Evolutionary conservation across 2,329 filamentous ascomycete species (phyloP), one percentile per base, ranked within the genome.

Genomic region (Alternaria metachromatica): DNA sequence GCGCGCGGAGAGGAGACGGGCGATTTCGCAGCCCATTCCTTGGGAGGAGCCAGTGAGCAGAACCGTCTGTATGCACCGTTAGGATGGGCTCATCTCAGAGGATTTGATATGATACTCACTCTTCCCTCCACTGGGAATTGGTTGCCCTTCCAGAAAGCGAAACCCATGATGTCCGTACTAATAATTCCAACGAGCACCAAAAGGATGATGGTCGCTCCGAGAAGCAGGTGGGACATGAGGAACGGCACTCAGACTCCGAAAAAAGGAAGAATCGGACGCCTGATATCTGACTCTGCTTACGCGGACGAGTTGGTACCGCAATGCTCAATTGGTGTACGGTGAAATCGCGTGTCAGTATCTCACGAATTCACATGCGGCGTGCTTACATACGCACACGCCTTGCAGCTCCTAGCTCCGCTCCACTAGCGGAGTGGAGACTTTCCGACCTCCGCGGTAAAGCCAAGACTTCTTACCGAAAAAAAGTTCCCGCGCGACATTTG

Each of bases 11-110:
- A 99, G 88, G 69, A 94, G 86, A 55, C 88, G 86, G 6, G 90
- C 94, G 20, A 90, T 88, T 55, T 89, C 88, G 71, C 90, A 89
- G 63, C 96, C 96, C 91, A 97, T 93, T 62, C 96, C 96, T 76
- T 97, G 92, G 0, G 96, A 97, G 30, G 90, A 94, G 50, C 96
- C 96, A 0, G 96, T 99, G 56, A 99, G 84, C 59, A 98, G 84
- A 56, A 96, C 86, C 3, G 94, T 97, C 94, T 97, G 71, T 12
- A 1, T 20, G 2, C 3, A 5, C 55, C 18, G 15, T 65, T 10
- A 49, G 69, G 12, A 30, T n/a, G 12, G 26, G 26, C 12, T 28
- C 26, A 28, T 28, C 4, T 11, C 12, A 28, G 10, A 28, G 26
- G 26, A 12, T 28, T 12, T 10, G 12, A 28, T 12, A 4, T 9